Evolutionary conservation across 2,329 filamentous ascomycete species (phyloP), one percentile per base, ranked within the genome.

Genomic region (Alternaria dauci): DNA sequence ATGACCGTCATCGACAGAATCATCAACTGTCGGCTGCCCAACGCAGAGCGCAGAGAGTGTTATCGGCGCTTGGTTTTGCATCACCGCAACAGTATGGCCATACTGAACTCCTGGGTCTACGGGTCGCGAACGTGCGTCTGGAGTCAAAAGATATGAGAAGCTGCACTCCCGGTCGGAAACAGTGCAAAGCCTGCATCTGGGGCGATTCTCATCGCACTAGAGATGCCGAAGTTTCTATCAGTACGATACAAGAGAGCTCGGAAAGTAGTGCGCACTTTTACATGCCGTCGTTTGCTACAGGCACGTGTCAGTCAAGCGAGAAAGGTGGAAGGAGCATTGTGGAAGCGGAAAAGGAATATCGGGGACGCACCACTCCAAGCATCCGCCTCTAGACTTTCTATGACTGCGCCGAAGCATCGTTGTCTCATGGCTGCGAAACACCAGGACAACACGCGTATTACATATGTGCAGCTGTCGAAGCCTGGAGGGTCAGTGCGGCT

Each of bases 331-430:
- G n/a, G 36, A 23, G 41, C 25, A 28, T 36, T 16, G 39, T 23
- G 3, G 23, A 8, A 16, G 36, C 16, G 36, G 11, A 26, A 16
- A 16, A 36, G 9, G 47, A 20, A 12, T 14, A 14, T 5, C 30
- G 36, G 2, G 23, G 32, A 36, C 48, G 32, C 44, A 71, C 66
- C 66, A 72, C 43, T 71, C 56, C 39, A 59, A 25, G 36, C 68
- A 72, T 7, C 65, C 66, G 3, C 58, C 58, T 14, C 56, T 52
- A 11, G 68, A 72, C 46, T 72, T 72, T 54, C 61, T 67, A 55
- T 72, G 70, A 41, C 67, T 71, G 6, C 68, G 61, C 7, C 69
- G 63, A 50, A 68, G 61, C 69, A 71, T 71, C 12, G 32, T 39
- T 8, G 44, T 6, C 12, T 16, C 25, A 42, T 30, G 38, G 44